Conservation (phyloP, 176 grass and related monocot genomes). For the Poa annua region DNA sequence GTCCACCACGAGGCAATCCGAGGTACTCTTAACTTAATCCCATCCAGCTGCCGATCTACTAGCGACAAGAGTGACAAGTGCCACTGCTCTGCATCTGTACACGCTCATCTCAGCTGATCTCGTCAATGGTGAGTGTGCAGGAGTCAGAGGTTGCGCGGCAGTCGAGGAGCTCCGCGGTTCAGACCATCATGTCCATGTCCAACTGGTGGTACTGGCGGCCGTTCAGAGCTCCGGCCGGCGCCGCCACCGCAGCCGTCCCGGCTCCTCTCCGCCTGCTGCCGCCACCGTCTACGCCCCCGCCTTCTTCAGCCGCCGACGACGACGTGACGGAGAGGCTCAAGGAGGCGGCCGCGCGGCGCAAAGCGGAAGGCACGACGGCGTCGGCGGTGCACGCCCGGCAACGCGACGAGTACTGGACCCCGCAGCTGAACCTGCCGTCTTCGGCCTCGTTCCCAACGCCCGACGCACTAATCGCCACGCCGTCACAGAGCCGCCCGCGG, state of each 20-base stretch:
- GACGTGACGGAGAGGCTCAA: slow-evolving; percentile 56
- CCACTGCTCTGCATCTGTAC: background rate
- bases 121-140: slow-evolving; percentile 43
- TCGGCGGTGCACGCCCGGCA: too few relatives aligned
- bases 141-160: slow-evolving; percentile 49
- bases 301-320: background rate
- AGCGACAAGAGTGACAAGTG: background rate
- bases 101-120: background rate
- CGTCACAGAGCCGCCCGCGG: background rate
- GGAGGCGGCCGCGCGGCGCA: slow-evolving; percentile 67
- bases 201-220: slow-evolving; percentile 90
- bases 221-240: slow-evolving; percentile 41
- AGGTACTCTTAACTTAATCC: slow-evolving; percentile 46
- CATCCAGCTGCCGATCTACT: background rate
- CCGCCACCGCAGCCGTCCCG: slow-evolving; percentile 14
- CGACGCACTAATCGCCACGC: slow-evolving; percentile 3
- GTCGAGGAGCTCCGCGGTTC: slow-evolving; percentile 67
- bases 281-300: background rate
- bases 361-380: slow-evolving; percentile 25
- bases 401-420: too few relatives aligned
- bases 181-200: slow-evolving; percentile 73
- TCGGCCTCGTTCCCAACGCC: too few relatives aligned
- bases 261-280: slow-evolving; percentile 45
- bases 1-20: slow-evolving; percentile 56
- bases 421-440: too few relatives aligned